These are phyloP conservation scores for Acacia confusa DNA, from an alignment of 306 rosid genomes.

Conservation along the genomic window DNA sequence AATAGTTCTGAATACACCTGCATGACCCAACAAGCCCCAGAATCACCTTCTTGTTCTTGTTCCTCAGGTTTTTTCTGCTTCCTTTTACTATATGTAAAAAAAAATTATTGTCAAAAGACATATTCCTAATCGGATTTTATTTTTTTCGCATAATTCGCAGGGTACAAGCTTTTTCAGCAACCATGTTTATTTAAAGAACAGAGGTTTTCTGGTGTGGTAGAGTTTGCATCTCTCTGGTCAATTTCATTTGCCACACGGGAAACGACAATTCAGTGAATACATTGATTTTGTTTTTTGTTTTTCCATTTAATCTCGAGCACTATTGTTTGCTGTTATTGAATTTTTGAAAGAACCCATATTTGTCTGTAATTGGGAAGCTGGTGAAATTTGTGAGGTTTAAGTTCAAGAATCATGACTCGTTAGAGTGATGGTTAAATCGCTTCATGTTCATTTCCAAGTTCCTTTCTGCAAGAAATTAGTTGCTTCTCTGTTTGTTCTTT, in stretches of 20 bases:
- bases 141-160: slow-evolving; percentile 30
- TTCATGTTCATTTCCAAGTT: not conserved
- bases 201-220: slow-evolving; percentile 21
- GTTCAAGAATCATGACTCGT: slow-evolving; percentile 6
- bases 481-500: not conserved
- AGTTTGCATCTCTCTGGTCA: slow-evolving; percentile 33
- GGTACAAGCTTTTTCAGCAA: slow-evolving; percentile 35
- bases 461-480: not conserved
- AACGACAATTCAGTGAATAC: slow-evolving; percentile 44
- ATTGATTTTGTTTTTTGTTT: not conserved
- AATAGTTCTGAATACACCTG: slow-evolving; percentile 52
- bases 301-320: not conserved
- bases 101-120: not conserved
- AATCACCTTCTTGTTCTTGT: slow-evolving; percentile 43
- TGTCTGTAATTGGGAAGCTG: not conserved
- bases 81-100: not conserved
- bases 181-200: slow-evolving; percentile 35
- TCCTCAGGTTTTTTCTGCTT: slow-evolving; percentile 40
- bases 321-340: not conserved
- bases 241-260: slow-evolving; percentile 36
- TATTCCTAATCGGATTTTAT: not conserved
- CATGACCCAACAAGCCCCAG: slow-evolving; percentile 39
- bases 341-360: not conserved
- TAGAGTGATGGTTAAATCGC: not conserved
- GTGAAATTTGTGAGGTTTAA: slow-evolving; percentile 3